Evolutionary conservation across 2,329 filamentous ascomycete genomes (phyloP), one percentile per base, ranked within the genome.

Genomic region (Tolypocladium pustulatum): DNA sequence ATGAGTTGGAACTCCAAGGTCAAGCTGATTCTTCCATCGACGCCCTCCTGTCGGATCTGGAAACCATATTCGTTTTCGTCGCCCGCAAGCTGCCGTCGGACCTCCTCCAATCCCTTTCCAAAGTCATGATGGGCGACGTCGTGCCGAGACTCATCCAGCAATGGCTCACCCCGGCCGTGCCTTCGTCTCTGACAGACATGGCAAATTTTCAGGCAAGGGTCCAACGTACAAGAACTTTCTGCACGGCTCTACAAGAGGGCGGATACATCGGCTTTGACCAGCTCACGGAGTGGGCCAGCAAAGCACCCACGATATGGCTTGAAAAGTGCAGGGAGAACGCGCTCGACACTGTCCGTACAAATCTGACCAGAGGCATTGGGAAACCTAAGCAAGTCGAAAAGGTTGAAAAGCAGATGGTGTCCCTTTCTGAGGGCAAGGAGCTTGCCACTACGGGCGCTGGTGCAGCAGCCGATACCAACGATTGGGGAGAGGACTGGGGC

Each of bases 241-340:
- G 87, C 57, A 73, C 78, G 8, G 78, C 77, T 1, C 73, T 97
- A 9, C 78, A 84, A 40, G 72, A 76, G 9, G 76, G 86, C 22
- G 80, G 82, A 0, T 93, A 90, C 80, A 78, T 80, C 20, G 80
- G 80, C 5, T 77, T 82, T 54, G 76, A 80, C 17, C 82, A 87
- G 37, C 74, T 99, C 41, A 79, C 83, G 52, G 84, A 90, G 30
- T 99, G 94, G 93, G 86, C 90, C 0, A 83, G 86, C 46, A 86
- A 87, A 61, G 88, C 90, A 1, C 89, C 91, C 0, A 84, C 85
- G 59, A 86, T 91, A 32, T 99, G 94, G 94, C 80, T 97, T 17
- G 83, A 83, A 2, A 93, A 91, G 69, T 88, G 91, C 63, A 85
- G 89, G 66, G 91, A 96, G 66, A 85, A 81, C 38, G 86, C 90